phyloP scores from a whole-genome alignment of 2,329 filamentous ascomycete genomes.

The Diaporthe capsici region DNA sequence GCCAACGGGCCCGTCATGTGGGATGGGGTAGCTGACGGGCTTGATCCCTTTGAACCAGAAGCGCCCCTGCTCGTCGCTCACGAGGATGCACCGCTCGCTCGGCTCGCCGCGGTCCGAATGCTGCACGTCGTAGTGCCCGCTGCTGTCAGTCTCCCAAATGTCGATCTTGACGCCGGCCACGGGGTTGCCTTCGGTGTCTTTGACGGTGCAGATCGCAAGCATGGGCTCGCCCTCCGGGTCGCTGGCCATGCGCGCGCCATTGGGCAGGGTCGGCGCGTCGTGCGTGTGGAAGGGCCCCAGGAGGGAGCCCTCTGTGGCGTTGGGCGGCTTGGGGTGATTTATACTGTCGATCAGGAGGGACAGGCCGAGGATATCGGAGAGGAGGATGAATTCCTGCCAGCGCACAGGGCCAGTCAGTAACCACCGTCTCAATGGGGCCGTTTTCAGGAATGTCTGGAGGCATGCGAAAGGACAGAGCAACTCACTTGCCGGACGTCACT shows the following conservation, averaged over 20 bases:
- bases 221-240: conserved; percentile 79
- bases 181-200: conserved; percentile 74
- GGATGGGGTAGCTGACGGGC: conserved; percentile 89
- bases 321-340: conserved; percentile 82
- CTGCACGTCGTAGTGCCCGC: conserved; percentile 88
- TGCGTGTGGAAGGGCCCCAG: conserved; percentile 88
- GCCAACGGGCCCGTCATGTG: conserved; percentile 87
- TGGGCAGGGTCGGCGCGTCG: conserved; percentile 71
- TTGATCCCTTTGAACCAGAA: conserved; percentile 92
- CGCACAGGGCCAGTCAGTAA: not conserved
- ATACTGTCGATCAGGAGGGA: conserved; percentile 86
- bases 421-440: not conserved
- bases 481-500: conserved; percentile 79
- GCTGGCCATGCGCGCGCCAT: conserved; percentile 75
- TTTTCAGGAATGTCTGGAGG: conserved; percentile 31
- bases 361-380: conserved; percentile 84
- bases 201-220: conserved; percentile 80
- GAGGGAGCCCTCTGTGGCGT: conserved; percentile 82
- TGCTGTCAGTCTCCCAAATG: conserved; percentile 87
- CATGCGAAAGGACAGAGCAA: conserved; percentile 32
- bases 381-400: conserved; percentile 81
- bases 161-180: conserved; percentile 79
- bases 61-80: conserved; percentile 76
- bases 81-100: conserved; percentile 78
- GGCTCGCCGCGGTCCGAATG: conserved; percentile 74